These are phyloP conservation scores for Debaryomyces maramus DNA, from an alignment of 805 yeast species.

Conservation along the genomic window DNA sequence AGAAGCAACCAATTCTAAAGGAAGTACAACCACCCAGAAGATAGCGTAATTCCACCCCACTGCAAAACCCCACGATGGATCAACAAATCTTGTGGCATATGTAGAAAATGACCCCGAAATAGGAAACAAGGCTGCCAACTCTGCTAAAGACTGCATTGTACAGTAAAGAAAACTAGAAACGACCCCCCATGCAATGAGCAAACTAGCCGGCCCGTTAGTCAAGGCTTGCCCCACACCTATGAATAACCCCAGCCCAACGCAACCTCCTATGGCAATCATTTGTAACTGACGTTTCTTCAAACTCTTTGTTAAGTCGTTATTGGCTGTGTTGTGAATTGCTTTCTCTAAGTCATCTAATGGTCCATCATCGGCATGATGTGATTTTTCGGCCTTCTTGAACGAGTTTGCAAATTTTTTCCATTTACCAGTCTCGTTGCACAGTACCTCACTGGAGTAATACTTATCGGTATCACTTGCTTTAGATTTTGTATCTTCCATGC, in stretches of 20 bases:
- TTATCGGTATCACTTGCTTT: neutral
- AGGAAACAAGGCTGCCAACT: slow-evolving; percentile 38
- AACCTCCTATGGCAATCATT: slow-evolving; percentile 44
- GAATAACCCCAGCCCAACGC: slow-evolving; percentile 43
- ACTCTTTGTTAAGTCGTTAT: slow-evolving; percentile 17
- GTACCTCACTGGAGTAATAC: neutral
- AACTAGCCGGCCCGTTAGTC: slow-evolving; percentile 32
- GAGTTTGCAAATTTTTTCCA: slow-evolving; percentile 31
- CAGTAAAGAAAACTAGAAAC: slow-evolving; percentile 42
- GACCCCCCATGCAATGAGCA: slow-evolving; percentile 41
- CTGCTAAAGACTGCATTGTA: slow-evolving; percentile 44
- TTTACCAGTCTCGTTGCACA: neutral
- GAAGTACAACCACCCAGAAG: slow-evolving; percentile 45
- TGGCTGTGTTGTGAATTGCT: slow-evolving; percentile 7
- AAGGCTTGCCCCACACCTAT: slow-evolving; percentile 42
- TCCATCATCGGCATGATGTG: slow-evolving; percentile 9
- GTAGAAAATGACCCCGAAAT: slow-evolving; percentile 44
- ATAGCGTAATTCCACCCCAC: slow-evolving; percentile 46
- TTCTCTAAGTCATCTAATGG: slow-evolving; percentile 6
- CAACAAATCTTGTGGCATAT: slow-evolving; percentile 41
- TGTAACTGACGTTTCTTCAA: slow-evolving; percentile 33
- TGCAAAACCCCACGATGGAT: slow-evolving; percentile 47
- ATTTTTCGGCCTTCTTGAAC: slow-evolving; percentile 26
- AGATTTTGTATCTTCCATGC: neutral
- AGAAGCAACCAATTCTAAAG: slow-evolving; percentile 43